Percentiles rank a stretch among this genome's conserved stretches.
Evolutionary conservation across 345 rosid species (phyloP).

Genomic region (Schrenkiella parvula): DNA sequence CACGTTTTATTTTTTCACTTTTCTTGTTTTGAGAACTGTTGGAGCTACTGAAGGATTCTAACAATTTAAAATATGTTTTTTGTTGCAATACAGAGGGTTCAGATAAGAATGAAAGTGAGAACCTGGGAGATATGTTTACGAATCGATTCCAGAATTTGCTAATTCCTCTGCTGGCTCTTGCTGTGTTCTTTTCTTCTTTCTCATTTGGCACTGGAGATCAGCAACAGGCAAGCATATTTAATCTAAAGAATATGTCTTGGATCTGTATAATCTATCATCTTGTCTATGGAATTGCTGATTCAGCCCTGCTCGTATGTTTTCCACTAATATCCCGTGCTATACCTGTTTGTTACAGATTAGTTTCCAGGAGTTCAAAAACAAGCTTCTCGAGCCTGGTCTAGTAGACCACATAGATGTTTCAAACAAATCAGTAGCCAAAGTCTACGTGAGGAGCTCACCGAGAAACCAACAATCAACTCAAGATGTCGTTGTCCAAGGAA

Average conservation of each 20-base stretch:
- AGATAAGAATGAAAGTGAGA: slow-evolving; percentile 49
- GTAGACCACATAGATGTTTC: slow-evolving; percentile 91
- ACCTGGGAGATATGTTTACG: slow-evolving; percentile 43
- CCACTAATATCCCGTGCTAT: not conserved
- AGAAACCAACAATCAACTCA: slow-evolving; percentile 39
- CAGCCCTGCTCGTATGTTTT: not conserved
- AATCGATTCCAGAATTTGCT: slow-evolving; percentile 50
- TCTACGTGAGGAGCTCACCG: slow-evolving; percentile 59
- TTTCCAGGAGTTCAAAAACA: slow-evolving; percentile 94
- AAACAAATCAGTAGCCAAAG: slow-evolving; percentile 89
- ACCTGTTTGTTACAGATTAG: slow-evolving; percentile 57
- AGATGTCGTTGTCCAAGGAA: slow-evolving; percentile 37
- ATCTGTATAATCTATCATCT: not conserved
- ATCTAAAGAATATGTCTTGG: not conserved
- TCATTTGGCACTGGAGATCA: slow-evolving; percentile 48
- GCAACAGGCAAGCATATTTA: slow-evolving; percentile 52
- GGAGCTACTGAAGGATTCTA: slow-evolving; percentile 3
- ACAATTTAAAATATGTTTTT: not conserved
- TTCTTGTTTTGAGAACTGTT: not conserved
- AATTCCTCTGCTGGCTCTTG: slow-evolving; percentile 56
- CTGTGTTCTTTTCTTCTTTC: slow-evolving; percentile 42
- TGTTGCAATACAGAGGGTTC: slow-evolving; percentile 60
- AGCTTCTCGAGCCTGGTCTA: slow-evolving; percentile 89
- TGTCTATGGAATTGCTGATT: not conserved
- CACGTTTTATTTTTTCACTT: not conserved